phyloP scores from a whole-genome alignment of 139 green algal genomes.

The Chlamydomonas incerta region DNA sequence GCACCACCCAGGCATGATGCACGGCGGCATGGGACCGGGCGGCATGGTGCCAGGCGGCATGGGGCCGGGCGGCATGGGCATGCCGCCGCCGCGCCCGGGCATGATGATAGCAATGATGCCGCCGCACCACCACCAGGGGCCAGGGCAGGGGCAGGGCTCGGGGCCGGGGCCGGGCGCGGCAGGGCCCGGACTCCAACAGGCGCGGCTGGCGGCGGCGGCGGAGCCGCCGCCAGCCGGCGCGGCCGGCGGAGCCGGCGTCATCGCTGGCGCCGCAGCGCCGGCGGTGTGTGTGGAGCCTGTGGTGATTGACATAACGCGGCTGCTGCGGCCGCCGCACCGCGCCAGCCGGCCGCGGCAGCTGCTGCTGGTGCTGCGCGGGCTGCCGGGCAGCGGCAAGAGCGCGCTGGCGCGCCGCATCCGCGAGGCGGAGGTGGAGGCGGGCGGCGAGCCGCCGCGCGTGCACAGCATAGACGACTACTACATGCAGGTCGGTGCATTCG shows the following conservation, averaged over 20 bases:
- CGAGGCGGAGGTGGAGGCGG: slow-evolving; percentile 75
- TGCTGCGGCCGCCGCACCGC: slow-evolving; percentile 55
- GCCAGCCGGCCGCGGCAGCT: slow-evolving; percentile 62
- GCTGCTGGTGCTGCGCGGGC: slow-evolving; percentile 75
- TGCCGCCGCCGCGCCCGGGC: no score
- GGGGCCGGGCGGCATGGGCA: no score
- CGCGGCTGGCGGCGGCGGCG: neutral
- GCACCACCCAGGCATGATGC: no score
- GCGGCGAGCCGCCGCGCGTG: slow-evolving; percentile 73
- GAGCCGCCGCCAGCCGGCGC: neutral
- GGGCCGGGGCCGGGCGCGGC: neutral
- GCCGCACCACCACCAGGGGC: neutral
- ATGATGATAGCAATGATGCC: neutral
- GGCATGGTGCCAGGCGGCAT: no score
- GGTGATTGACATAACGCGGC: slow-evolving; percentile 38
- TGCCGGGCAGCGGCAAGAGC: slow-evolving; percentile 88
- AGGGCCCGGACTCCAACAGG: neutral
- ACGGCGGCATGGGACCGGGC: no score
- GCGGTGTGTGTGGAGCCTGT: neutral
- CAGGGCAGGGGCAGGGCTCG: neutral
- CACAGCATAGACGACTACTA: slow-evolving; percentile 92
- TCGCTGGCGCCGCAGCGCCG: neutral
- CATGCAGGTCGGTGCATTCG: slow-evolving; percentile 72
- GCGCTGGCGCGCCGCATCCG: slow-evolving; percentile 69
- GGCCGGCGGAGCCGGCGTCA: neutral